A percentile compares a stretch with the other conserved stretches of the same genome.
phyloP scores from a whole-genome alignment of 495 filamentous ascomycete species.

The Cryomyces minteri region DNA sequence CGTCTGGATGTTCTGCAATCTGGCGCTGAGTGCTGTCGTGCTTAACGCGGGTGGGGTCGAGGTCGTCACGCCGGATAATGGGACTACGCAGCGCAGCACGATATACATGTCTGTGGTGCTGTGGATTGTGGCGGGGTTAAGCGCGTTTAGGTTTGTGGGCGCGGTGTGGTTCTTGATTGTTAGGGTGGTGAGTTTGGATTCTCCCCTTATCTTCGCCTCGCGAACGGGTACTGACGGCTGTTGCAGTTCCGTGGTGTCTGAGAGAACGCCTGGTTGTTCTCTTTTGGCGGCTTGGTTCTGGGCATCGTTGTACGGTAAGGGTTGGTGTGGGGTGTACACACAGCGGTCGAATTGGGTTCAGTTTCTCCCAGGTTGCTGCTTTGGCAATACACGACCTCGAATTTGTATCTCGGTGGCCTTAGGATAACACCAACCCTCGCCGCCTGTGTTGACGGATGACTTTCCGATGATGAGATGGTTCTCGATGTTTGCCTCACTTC shows the following conservation, averaged over 20 bases:
- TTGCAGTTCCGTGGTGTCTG: constrained; percentile 23
- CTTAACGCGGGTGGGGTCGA: constrained; percentile 63
- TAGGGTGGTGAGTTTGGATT: constrained; percentile 50
- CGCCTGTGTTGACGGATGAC: too few relatives aligned
- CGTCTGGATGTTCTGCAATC: constrained; percentile 92
- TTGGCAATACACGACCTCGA: too few relatives aligned
- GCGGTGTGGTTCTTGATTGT: constrained; percentile 91
- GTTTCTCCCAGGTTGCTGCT: too few relatives aligned
- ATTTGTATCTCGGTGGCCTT: too few relatives aligned
- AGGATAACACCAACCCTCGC: too few relatives aligned
- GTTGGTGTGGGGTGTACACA: too few relatives aligned
- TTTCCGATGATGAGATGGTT: too few relatives aligned
- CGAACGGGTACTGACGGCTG: constrained; percentile 3
- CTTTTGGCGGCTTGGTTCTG: too few relatives aligned
- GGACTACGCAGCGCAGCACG: constrained; percentile 29
- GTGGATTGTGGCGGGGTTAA: constrained; percentile 79
- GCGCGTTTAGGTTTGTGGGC: constrained; percentile 77
- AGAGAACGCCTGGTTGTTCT: background rate
- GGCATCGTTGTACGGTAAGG: too few relatives aligned
- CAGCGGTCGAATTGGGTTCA: too few relatives aligned
- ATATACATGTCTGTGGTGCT: constrained; percentile 86
- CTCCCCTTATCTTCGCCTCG: background rate
- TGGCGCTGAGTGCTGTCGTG: constrained; percentile 76
- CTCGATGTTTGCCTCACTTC: too few relatives aligned
- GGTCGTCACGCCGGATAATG: constrained; percentile 26